Conservation (phyloP, 176 grass and related monocot species). For the Juncus inflexus region DNA sequence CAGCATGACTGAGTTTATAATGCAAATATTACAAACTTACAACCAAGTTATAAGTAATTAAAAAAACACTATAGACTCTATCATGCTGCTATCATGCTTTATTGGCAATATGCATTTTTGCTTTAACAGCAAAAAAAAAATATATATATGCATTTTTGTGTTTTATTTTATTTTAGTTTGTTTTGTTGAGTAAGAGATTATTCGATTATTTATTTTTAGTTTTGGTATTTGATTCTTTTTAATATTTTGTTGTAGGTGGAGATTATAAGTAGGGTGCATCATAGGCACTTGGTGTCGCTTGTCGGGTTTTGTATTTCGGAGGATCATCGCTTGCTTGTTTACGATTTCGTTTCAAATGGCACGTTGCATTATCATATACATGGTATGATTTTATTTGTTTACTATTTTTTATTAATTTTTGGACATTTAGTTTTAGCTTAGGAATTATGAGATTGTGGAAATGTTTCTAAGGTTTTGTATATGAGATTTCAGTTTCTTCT, state of each 20-base stretch:
- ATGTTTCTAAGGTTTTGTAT: not conserved
- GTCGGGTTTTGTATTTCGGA: conserved; percentile 83
- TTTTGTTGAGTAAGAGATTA: too few relatives aligned
- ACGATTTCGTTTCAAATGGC: conserved; percentile 76
- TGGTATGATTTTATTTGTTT: conserved; percentile 32
- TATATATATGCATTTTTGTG: too few relatives aligned
- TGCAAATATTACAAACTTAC: too few relatives aligned
- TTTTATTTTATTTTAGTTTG: too few relatives aligned
- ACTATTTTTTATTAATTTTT: not conserved
- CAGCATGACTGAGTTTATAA: too few relatives aligned
- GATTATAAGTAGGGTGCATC: conserved; percentile 89
- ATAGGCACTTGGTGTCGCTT: conserved; percentile 82
- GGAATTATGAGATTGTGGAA: not conserved
- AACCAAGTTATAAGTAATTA: too few relatives aligned
- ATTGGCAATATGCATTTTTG: too few relatives aligned
- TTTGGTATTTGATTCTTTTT: too few relatives aligned
- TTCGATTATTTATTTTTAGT: too few relatives aligned
- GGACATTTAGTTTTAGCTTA: not conserved
- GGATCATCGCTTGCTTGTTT: conserved; percentile 76
- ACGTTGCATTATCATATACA: conserved; percentile 90
- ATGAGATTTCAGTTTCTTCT: not conserved
- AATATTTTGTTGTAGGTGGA: conserved; percentile 29
- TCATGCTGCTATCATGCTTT: too few relatives aligned
- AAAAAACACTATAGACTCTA: too few relatives aligned
- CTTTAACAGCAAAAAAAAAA: too few relatives aligned